A percentile compares a stretch with the other conserved stretches of the same genome.
phyloP scores from a whole-genome alignment of 129 eudicot species.

The Kitagawia praeruptora region DNA sequence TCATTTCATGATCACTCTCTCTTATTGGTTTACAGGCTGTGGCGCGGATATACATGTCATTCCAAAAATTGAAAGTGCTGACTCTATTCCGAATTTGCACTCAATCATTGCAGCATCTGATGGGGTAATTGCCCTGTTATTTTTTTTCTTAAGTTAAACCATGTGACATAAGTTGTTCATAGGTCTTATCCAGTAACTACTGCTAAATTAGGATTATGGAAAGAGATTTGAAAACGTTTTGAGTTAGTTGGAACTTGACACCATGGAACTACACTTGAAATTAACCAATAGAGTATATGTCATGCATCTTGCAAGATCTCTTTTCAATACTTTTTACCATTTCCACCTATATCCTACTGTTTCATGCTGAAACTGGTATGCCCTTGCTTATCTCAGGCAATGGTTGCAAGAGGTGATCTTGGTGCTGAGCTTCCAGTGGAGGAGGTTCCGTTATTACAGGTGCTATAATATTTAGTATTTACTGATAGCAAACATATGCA shows the following conservation, averaged over 20 bases:
- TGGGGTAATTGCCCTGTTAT: slow-evolving; percentile 46
- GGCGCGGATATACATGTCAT: slow-evolving; percentile 94
- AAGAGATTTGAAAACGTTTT: not conserved
- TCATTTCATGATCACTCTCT: slow-evolving; percentile 14
- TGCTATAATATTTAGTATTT: slow-evolving; percentile 17
- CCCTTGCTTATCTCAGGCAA: slow-evolving; percentile 45
- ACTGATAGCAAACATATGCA: not conserved
- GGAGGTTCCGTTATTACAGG: slow-evolving; percentile 99
- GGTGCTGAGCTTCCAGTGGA: slow-evolving; percentile 96
- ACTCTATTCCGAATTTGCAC: slow-evolving; percentile 90
- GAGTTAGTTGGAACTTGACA: not conserved
- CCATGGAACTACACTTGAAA: not conserved
- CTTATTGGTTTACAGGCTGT: slow-evolving; percentile 45
- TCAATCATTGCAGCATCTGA: slow-evolving; percentile 94
- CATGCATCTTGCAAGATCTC: not conserved
- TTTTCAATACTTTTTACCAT: not conserved
- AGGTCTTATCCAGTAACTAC: not conserved
- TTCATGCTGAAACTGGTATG: slow-evolving; percentile 9
- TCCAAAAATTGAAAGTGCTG: slow-evolving; percentile 94
- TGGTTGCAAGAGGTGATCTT: slow-evolving; percentile 99
- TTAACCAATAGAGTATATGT: not conserved
- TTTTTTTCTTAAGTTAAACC: not conserved
- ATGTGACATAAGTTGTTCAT: slow-evolving; percentile 1
- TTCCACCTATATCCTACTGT: not conserved
- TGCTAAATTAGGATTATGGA: not conserved